A percentile compares a stretch with the other conserved stretches of the same genome.
Conservation (phyloP, 169 alveolate species). For the Cryptosporidium canis region DNA sequence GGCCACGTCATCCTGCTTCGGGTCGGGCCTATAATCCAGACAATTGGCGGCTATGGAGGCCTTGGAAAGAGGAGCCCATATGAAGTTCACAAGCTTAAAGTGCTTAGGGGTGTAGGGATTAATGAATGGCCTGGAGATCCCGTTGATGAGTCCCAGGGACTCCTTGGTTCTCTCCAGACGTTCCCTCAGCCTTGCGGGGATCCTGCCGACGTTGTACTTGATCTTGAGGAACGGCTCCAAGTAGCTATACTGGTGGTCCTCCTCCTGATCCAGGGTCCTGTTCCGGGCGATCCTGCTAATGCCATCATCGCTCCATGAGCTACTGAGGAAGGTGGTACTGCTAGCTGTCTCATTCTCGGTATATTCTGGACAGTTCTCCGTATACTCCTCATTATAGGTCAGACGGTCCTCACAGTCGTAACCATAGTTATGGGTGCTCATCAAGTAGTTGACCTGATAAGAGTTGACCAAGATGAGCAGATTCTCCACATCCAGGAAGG, state of each 20-base stretch:
- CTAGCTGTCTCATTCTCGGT: not conserved
- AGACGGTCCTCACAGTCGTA: not conserved
- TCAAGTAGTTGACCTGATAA: not conserved
- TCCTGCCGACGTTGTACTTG: not conserved
- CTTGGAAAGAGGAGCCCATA: not conserved
- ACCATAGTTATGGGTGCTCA: not conserved
- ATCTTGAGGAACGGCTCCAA: not conserved
- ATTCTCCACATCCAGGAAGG: not conserved
- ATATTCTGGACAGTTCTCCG: not conserved
- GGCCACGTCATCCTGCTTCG: not conserved
- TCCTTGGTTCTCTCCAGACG: not conserved
- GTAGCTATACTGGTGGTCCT: not conserved
- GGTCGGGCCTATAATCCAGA: not conserved
- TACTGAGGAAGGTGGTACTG: not conserved
- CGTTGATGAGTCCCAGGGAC: not conserved
- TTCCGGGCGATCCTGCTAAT: not conserved
- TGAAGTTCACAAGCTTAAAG: not conserved
- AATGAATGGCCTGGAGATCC: slow-evolving; percentile 17
- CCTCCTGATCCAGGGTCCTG: not conserved
- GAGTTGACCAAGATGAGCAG: not conserved
- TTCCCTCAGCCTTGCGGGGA: not conserved
- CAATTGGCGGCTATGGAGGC: not conserved
- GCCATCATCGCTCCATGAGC: not conserved
- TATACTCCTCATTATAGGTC: not conserved
- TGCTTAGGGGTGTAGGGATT: slow-evolving; percentile 12